Evolutionary conservation across 768 basidiomycete species (phyloP), one percentile per base, ranked within the genome.

Genomic region (Royoungia palumana): DNA sequence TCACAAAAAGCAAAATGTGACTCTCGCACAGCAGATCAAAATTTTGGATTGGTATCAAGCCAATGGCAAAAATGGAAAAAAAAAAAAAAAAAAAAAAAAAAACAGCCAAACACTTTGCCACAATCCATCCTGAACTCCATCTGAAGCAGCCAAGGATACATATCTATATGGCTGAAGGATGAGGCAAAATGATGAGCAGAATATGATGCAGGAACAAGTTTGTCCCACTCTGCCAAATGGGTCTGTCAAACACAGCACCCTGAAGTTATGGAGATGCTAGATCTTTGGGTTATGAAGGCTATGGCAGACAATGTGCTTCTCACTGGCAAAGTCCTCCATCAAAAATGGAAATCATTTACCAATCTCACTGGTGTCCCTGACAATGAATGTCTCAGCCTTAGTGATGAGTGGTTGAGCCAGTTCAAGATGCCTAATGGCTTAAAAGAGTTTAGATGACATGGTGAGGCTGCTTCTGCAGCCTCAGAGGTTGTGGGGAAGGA

Each of bases 221-320:
- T 20, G 20, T 37, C 11, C 47, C 17, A 35, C 22, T 6, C 30
- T 13, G 12, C 30, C 30, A 53, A 53, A 21, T 5, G 10, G 10
- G 11, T 44, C 10, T 44, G 46, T n/a, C 66, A 69, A 38, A 69
- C 61, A 6, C 46, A 69, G 28, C 64, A 69, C 37, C 67, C 69
- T 8, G 65, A 72, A 34, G 53, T 74, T 1, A 51, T 58, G 0
- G 62, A 71, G 34, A 70, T 70, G 65, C 44, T 73, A 55, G 51
- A 68, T 2, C 51, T 72, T 3, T 72, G 72, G 72, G 60, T 71
- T 4, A 52, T 50, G 19, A 63, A 70, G 40, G 72, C 69, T 28
- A 74, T 74, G 64, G 69, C 68, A 6, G 58, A 71, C 16, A 6
- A 19, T 0, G 43, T 75, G 24, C n/a, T 59, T 0, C 24, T 76